phyloP scores from a whole-genome alignment of 1,139 yeast genomes.

The Debaryomyces nepalensis region DNA sequence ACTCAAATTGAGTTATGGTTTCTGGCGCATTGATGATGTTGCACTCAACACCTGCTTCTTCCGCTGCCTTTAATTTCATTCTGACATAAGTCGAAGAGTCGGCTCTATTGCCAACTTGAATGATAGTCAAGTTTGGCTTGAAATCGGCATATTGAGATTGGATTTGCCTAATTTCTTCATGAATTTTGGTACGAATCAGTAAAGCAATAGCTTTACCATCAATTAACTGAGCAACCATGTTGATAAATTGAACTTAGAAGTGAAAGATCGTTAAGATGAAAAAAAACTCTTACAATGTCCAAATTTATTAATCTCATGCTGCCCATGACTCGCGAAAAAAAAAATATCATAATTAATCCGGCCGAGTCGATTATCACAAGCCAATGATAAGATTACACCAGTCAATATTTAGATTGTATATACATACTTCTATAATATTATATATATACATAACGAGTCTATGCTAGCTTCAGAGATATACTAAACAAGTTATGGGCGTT shows the following conservation, averaged over 20 bases:
- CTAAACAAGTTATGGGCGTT: no score
- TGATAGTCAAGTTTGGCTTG: conserved; percentile 76
- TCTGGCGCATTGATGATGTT: conserved; percentile 71
- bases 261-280: conserved; percentile 15
- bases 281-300: neutral
- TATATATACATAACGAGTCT: no score
- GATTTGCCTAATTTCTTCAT: conserved; percentile 57
- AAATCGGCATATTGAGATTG: conserved; percentile 64
- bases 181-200: conserved; percentile 52
- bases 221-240: conserved; percentile 48
- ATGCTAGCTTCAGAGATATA: no score
- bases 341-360: neutral
- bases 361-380: conserved; percentile 6
- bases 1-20: conserved; percentile 56
- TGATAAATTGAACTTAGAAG: conserved; percentile 15
- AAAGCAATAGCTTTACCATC: conserved; percentile 78
- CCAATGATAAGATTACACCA: conserved; percentile 1
- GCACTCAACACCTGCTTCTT: conserved; percentile 79
- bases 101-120: conserved; percentile 89
- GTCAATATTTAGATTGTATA: neutral
- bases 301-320: neutral
- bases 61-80: conserved; percentile 93
- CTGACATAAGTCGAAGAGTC: conserved; percentile 94
- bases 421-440: no score
- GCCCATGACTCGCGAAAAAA: conserved; percentile 6